Evolutionary conservation across 768 basidiomycete species (phyloP).

Genomic region (Mrakia hoshinonis): DNA sequence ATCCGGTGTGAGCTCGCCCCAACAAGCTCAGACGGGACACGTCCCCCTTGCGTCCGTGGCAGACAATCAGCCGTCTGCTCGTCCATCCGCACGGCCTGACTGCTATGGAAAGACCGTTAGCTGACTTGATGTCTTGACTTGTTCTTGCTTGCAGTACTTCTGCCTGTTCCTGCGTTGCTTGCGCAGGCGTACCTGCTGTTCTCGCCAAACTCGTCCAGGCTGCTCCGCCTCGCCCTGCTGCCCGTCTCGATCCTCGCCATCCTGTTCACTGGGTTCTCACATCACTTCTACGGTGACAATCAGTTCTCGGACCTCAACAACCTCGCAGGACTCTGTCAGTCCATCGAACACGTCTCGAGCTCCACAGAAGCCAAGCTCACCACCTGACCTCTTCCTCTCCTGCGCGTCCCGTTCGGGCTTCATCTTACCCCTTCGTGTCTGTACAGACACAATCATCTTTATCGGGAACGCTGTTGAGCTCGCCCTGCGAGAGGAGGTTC

Average conservation of each 20-base stretch:
- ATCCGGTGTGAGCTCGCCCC: too few species aligned
- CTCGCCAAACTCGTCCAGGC: not conserved
- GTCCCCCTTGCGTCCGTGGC: too few species aligned
- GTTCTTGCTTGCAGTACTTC: not conserved
- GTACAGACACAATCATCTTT: conserved; percentile 12
- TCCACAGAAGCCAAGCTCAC: too few species aligned
- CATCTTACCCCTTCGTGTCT: not conserved
- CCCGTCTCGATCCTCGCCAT: conserved; percentile 11
- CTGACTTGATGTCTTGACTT: not conserved
- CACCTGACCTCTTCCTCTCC: too few species aligned
- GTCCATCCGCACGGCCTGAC: not conserved
- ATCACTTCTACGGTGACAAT: conserved; percentile 2
- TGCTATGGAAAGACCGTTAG: too few species aligned
- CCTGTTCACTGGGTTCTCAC: conserved; percentile 15
- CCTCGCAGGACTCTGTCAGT: conserved; percentile 7
- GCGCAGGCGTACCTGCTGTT: conserved; percentile 24
- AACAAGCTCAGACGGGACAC: too few species aligned
- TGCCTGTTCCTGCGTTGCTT: conserved; percentile 5
- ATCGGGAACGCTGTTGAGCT: conserved; percentile 16
- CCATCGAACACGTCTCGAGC: not conserved
- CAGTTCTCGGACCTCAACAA: conserved; percentile 23
- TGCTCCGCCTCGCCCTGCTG: conserved; percentile 15
- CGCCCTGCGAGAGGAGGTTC: conserved; percentile 1
- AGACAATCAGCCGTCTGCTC: not conserved
- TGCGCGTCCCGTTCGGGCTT: too few species aligned